Evolutionary conservation across 805 yeast genomes (phyloP), one percentile per base, ranked within the genome.

Genomic region (Brettanomyces bruxellensis): DNA sequence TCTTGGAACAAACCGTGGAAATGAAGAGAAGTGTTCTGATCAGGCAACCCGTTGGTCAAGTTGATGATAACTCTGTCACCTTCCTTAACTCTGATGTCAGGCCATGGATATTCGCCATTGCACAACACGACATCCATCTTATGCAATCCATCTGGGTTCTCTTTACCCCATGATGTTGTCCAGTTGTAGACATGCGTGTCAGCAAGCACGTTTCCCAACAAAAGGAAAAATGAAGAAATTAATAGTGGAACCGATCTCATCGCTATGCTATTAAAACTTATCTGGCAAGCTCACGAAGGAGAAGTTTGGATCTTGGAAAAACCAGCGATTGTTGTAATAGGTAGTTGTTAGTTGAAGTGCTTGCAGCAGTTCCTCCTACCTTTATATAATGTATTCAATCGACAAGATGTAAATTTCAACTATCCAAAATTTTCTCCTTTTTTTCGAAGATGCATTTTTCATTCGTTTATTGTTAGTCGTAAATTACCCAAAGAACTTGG

Each of bases 1-100:
- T 81, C 73, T 69, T 81, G 87, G 79, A 85, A 93, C 61, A 93
- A 60, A 47, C 99, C 99, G 67, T 91, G 99, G 81, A 88, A 87
- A 68, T 93, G 99, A 57, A 91, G 65, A 5, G 91, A 68, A 38
- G 96, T 86, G 67, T 81, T 81, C 44, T 76, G 71, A 59, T 78
- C 77, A 24, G 61, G 70, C 47, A 90, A 76, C 30, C 87, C 88
- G 60, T 93, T 93, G 52, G 77, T 79, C 66, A 91, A 73, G 57
- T 83, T 78, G 37, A 88, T 68, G 47, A 81, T 64, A 44, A 93
- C 73, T 12, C 83, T 73, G 66, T 93, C 99, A 55, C 95, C 95
- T 61, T 78, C 81, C 54, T 76, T 72, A 52, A 86, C 89, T 43
- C 77, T 71, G 54, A 91, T 67, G 45, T 75, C 75, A n/a, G 99